Conservation (phyloP, 495 filamentous ascomycete species). For the Alectoria sarmentosa region DNA sequence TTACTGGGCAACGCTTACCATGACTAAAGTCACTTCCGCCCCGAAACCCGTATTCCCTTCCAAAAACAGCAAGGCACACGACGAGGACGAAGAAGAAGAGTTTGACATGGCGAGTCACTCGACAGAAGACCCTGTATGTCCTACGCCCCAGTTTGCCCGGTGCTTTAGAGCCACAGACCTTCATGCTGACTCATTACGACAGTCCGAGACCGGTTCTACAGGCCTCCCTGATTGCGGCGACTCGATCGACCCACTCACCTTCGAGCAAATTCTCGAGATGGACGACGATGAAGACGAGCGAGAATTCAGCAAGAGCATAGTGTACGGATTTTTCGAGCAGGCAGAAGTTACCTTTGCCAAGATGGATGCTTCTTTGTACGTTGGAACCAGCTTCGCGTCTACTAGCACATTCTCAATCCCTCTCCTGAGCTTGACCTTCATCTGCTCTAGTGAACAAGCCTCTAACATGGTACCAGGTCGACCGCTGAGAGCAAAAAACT, state of each 20-base stretch:
- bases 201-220: constrained; percentile 41
- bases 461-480: not conserved
- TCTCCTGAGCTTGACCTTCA: not conserved
- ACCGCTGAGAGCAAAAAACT: not conserved
- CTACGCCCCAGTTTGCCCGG: not conserved
- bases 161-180: not conserved
- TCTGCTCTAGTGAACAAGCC: not conserved
- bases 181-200: constrained; percentile 1
- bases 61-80: not conserved
- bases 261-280: constrained; percentile 96
- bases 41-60: not conserved
- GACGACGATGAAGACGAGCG: constrained; percentile 74
- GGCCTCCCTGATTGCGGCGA: constrained; percentile 53
- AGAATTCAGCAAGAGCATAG: constrained; percentile 79
- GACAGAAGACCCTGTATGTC: constrained; percentile 8
- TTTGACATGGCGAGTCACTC: constrained; percentile 15
- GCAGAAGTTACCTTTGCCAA: constrained; percentile 76
- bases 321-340: constrained; percentile 88
- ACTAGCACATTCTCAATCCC: not conserved
- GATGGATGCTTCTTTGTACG: constrained; percentile 80
- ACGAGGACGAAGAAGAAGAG: not conserved
- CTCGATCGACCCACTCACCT: constrained; percentile 69
- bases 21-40: not conserved
- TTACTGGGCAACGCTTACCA: not conserved
- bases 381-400: constrained; percentile 21